Percentiles rank a stretch among this genome's conserved stretches.
Conservation (phyloP, 257 asterid species). For the Solanum chmielewskii region DNA sequence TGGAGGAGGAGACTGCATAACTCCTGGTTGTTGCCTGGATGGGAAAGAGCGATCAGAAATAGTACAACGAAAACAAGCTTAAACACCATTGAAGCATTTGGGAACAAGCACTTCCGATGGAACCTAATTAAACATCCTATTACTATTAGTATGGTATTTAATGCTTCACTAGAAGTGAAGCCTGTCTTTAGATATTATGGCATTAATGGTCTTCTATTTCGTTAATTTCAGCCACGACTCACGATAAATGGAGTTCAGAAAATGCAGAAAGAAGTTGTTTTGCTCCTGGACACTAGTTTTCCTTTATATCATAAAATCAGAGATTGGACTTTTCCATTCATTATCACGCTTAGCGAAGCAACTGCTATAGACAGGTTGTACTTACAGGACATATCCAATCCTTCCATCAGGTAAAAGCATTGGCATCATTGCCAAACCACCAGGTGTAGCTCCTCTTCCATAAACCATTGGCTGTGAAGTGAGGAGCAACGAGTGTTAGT, state of each 20-base stretch:
- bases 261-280: background rate
- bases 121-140: background rate
- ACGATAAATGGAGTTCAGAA: background rate
- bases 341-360: background rate
- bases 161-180: background rate
- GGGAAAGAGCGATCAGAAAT: background rate
- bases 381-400: conserved; percentile 99
- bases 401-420: conserved; percentile 99
- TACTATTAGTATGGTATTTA: background rate
- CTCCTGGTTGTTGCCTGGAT: conserved; percentile 83
- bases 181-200: background rate
- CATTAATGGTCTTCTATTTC: background rate
- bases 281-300: background rate
- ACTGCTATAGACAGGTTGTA: background rate
- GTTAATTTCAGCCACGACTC: background rate
- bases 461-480: conserved; percentile 58
- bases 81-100: background rate
- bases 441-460: conserved; percentile 74
- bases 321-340: background rate
- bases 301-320: background rate
- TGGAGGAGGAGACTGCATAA: conserved; percentile 47
- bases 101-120: background rate
- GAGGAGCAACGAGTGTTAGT: background rate
- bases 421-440: conserved; percentile 97
- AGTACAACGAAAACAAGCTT: background rate